These are phyloP conservation scores for Begonia peltatifolia DNA, from an alignment of 306 rosid species.

Conservation along the genomic window DNA sequence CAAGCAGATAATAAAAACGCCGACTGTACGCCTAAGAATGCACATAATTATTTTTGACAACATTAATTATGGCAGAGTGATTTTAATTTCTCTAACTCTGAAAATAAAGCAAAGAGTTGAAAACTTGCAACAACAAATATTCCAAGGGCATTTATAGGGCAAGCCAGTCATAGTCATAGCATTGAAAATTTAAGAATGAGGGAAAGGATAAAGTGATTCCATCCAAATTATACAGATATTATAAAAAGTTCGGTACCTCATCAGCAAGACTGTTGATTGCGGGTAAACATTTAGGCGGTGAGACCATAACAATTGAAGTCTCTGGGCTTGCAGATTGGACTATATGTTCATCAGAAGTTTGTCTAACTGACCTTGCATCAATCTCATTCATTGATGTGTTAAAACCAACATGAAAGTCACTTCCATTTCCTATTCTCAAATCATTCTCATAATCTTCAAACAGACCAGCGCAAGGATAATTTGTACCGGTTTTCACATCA, in stretches of 20 bases:
- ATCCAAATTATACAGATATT: background rate
- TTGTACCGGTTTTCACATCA: conserved; percentile 17
- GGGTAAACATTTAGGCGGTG: conserved; percentile 23
- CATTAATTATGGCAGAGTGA: no score
- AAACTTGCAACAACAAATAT: no score
- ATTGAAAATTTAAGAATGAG: conserved; percentile 12
- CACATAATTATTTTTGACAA: no score
- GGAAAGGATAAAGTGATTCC: conserved; percentile 9
- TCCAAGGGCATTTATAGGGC: background rate
- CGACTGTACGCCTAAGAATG: no score
- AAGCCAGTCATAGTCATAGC: conserved; percentile 4
- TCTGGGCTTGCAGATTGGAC: conserved; percentile 18
- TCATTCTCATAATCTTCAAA: conserved; percentile 8
- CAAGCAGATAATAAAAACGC: no score
- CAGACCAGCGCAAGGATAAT: conserved; percentile 4
- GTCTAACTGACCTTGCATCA: conserved; percentile 15
- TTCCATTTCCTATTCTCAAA: conserved; percentile 7
- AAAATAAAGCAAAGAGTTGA: no score
- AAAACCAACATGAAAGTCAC: conserved; percentile 18
- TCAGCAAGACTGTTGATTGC: conserved; percentile 22
- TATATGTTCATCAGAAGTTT: conserved; percentile 24
- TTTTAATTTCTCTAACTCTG: no score
- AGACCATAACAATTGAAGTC: conserved; percentile 22
- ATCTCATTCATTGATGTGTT: conserved; percentile 18
- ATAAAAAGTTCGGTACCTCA: conserved; percentile 29